Evolutionary conservation across 352 stramenopile species (phyloP), one percentile per base, ranked within the genome.

Genomic region (Phytophthora constricta): DNA sequence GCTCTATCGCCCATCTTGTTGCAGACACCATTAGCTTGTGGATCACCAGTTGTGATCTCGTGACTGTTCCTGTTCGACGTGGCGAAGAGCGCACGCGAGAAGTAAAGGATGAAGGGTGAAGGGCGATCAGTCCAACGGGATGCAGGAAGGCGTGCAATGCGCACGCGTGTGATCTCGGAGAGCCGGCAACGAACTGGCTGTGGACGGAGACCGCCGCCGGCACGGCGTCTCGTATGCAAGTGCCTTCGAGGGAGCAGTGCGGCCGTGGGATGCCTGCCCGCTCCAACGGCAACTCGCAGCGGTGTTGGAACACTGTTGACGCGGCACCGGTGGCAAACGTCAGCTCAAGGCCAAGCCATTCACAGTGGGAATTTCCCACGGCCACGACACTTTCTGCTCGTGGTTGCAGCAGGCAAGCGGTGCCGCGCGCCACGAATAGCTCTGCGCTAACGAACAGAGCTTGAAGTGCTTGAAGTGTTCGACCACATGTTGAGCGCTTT

Each of bases 51-150:
- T n/a, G n/a, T n/a, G n/a, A n/a, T n/a, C n/a, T n/a, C n/a, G n/a
- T n/a, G n/a, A n/a, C n/a, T n/a, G n/a, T n/a, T n/a, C n/a, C n/a
- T n/a, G n/a, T n/a, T 69, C 62, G 62, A 69, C 53, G 62, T 69
- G 54, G 62, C 62, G 50, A 67, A 62, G 50, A 71, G 48, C 63
- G 65, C 63, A 60, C 55, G 34, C 17, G 19, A 16, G 23, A 48
- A 42, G 10, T 16, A 16, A 16, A 42, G 34, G n/a, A 16, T 23
- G 41, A n/a, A 47, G 19, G 41, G 19, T 47, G 13, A 3, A 10
- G 41, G 16, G 19, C 41, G 17, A 47, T n/a, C 17, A 23, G 16
- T 23, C 9, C 41, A 23, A 17, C 10, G 41, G 3, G 14, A n/a
- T 47, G 14, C 19, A 47, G 3, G 3, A 22, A 33, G 9, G 50